Evolutionary conservation across 1,139 yeast species (phyloP).

Genomic region (Wickerhamomyces sp.): DNA sequence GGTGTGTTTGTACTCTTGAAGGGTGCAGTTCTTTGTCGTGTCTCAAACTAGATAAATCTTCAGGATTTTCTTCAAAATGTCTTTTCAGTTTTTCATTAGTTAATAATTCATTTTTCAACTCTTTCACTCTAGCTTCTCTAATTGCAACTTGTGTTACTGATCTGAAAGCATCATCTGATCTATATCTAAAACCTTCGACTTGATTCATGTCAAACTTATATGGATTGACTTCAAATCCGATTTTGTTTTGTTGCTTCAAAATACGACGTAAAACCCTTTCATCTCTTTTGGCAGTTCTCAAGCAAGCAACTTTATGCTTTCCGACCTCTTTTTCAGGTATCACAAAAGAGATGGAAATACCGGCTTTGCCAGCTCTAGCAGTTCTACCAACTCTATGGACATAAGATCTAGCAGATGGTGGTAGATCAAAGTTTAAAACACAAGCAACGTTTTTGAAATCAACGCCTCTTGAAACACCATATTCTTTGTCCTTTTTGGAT

Average conservation of each 20-base stretch:
- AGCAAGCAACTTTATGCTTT: slow-evolving; percentile 77
- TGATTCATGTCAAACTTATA: slow-evolving; percentile 90
- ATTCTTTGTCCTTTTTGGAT: slow-evolving; percentile 58
- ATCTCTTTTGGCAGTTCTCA: slow-evolving; percentile 71
- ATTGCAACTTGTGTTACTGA: slow-evolving; percentile 88
- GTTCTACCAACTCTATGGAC: slow-evolving; percentile 97
- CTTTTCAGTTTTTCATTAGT: slow-evolving; percentile 88
- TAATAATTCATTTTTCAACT: slow-evolving; percentile 80
- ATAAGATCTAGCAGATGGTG: slow-evolving; percentile 84
- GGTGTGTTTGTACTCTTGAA: slow-evolving; percentile 74
- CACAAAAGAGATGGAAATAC: slow-evolving; percentile 92
- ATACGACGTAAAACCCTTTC: slow-evolving; percentile 80
- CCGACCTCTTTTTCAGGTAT: slow-evolving; percentile 83
- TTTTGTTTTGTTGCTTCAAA: slow-evolving; percentile 67
- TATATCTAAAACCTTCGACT: slow-evolving; percentile 92
- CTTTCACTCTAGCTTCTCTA: slow-evolving; percentile 91
- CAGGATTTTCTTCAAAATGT: slow-evolving; percentile 98
- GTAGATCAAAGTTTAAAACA: slow-evolving; percentile 92
- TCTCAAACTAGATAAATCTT: slow-evolving; percentile 80
- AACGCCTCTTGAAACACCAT: slow-evolving; percentile 95
- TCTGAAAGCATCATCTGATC: slow-evolving; percentile 96
- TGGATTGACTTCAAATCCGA: slow-evolving; percentile 72
- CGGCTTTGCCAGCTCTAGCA: slow-evolving; percentile 95
- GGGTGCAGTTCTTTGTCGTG: slow-evolving; percentile 90
- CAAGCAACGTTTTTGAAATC: slow-evolving; percentile 96